These are phyloP conservation scores for Coffea humblotiana DNA, from an alignment of 305 asterid species.

Conservation along the genomic window DNA sequence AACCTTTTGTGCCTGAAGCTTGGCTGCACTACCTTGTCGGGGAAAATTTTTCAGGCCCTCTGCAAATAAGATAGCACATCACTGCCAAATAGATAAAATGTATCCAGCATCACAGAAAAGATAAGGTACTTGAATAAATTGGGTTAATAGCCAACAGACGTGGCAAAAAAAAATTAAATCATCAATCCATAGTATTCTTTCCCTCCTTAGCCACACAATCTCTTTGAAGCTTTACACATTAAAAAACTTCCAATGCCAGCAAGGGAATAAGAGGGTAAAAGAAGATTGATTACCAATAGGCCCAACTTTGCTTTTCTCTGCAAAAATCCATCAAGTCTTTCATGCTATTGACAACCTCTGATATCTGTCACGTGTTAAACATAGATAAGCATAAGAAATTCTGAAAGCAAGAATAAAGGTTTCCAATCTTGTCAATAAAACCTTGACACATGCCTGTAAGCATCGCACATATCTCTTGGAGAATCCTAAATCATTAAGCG, in stretches of 20 bases:
- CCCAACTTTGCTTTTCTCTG: constrained; percentile 69
- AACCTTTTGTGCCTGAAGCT: constrained; percentile 53
- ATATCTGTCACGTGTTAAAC: constrained; percentile 50
- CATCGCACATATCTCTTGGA: constrained; percentile 89
- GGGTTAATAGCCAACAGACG: neutral
- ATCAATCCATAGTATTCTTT: neutral
- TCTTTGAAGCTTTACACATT: neutral
- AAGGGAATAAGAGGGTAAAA: constrained; percentile 3
- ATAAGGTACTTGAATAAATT: neutral
- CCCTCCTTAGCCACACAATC: neutral
- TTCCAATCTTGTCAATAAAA: neutral
- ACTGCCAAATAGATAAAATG: neutral
- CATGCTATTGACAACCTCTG: constrained; percentile 98
- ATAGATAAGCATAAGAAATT: constrained; percentile 24
- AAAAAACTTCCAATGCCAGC: neutral
- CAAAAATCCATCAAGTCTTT: constrained; percentile 91
- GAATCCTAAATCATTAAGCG: constrained; percentile 86
- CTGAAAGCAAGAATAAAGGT: neutral
- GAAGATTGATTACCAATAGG: constrained; percentile 66
- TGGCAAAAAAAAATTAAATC: neutral
- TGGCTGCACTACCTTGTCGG: constrained; percentile 44
- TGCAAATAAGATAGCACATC: constrained; percentile 34
- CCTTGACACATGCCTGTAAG: constrained; percentile 63
- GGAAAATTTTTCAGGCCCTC: constrained; percentile 84
- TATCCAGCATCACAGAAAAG: neutral